These are phyloP conservation scores for Verticillium dahliae DNA, from an alignment of 2,329 filamentous ascomycete species.

Conservation along the genomic window DNA sequence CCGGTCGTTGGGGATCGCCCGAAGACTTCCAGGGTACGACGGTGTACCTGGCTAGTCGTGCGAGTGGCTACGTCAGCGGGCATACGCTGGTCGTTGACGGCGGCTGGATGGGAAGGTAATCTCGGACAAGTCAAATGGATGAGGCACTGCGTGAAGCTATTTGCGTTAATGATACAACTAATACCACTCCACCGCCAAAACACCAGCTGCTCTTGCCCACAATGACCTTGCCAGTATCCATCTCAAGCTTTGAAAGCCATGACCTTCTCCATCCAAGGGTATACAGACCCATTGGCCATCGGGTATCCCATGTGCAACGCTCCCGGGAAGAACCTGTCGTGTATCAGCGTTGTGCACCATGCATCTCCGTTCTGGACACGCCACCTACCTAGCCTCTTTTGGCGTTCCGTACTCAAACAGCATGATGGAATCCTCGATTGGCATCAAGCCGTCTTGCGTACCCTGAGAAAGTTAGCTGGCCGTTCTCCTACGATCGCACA, in stretches of 20 bases:
- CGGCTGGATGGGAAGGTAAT: conserved; percentile 83
- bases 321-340: conserved; percentile 46
- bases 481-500: not conserved
- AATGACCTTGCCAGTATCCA: not conserved
- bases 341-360: not conserved
- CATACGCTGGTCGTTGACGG: conserved; percentile 81
- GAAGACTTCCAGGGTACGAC: conserved; percentile 84
- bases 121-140: not conserved
- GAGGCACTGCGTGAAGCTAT: not conserved
- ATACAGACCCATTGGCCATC: conserved; percentile 47
- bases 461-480: conserved; percentile 31
- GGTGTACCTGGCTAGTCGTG: conserved; percentile 69
- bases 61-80: conserved; percentile 76
- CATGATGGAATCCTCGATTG: conserved; percentile 61
- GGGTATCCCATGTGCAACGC: conserved; percentile 65
- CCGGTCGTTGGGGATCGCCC: conserved; percentile 73
- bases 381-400: conserved; percentile 48
- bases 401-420: conserved; percentile 58
- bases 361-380: not conserved
- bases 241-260: conserved; percentile 24
- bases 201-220: not conserved
- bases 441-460: conserved; percentile 57
- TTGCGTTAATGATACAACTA: not conserved
- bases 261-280: conserved; percentile 55
- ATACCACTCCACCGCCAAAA: not conserved